Evolutionary conservation across 208 protist genomes (phyloP), one percentile per base, ranked within the genome.

Genomic region (Leishmania tropica): DNA sequence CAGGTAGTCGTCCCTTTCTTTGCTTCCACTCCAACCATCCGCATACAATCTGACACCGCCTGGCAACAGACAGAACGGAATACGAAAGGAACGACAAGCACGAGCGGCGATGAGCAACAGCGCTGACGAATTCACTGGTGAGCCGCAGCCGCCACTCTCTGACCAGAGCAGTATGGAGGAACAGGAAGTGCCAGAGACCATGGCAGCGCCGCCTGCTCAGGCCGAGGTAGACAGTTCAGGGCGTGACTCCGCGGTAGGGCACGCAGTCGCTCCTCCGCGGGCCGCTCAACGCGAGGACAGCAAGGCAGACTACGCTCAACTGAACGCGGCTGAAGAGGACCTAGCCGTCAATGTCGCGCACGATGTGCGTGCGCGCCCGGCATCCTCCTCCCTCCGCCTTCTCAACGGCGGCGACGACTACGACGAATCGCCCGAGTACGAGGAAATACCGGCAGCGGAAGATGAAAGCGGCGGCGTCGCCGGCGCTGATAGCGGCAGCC

Each of bases 261-360:
- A 84, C 37, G 75, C 83, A 62, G 82, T 81, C 7, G 75, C 70
- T n/a, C 51, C 79, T 13, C 67, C 51, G 1, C 78, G 73, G 19
- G 40, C 53, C 2, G 37, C n/a, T 15, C 48, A 72, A 0, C 45
- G 64, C 6, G 70, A 67, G n/a, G 65, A 75, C 42, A 78, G 74
- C 42, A 54, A 82, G 37, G 54, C 10, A 19, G 68, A 84, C 64
- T 79, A 77, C 70, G 80, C 76, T n/a, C 79, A 65, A 31, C 65
- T 77, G 51, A 47, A 78, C 21, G 51, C 68, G 0, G 65, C 68
- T 8, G 85, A 78, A 35, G 83, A 81, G 19, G 85, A 89, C 21
- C 81, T 89, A 35, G 77, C 88, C 8, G 88, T 87, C 71, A 83
- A 87, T 65, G 88, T 89, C 21, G 82, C 78, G n/a, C 86, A 81